Percentiles rank a stretch among this genome's conserved stretches.
These are phyloP conservation scores for Scedosporium minutisporum DNA, from an alignment of 2,329 filamentous ascomycete genomes.

Conservation along the genomic window DNA sequence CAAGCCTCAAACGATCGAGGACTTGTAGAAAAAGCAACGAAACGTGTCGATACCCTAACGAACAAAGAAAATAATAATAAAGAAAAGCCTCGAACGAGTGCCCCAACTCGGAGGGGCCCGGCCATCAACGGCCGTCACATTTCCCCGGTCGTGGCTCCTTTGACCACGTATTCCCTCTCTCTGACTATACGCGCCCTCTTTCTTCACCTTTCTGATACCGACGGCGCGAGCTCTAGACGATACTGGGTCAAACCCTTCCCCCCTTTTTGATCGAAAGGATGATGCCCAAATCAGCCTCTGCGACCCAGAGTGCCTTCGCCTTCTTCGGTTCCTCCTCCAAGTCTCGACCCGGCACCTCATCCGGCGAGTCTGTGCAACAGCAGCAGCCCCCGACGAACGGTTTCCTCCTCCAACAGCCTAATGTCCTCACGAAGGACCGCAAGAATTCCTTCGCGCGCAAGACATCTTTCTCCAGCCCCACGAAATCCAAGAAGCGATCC, in stretches of 20 bases:
- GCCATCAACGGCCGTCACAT: not conserved
- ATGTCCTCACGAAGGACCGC: slow-evolving; percentile 31
- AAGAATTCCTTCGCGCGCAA: slow-evolving; percentile 45
- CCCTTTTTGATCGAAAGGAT: slow-evolving; percentile 1
- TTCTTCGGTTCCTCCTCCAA: slow-evolving; percentile 7
- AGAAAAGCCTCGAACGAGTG: not conserved
- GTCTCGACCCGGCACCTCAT: slow-evolving; percentile 5
- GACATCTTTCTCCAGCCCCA: slow-evolving; percentile 36
- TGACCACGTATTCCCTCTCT: not conserved
- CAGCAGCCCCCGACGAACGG: not conserved
- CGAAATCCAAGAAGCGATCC: slow-evolving; percentile 25
- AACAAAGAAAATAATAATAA: not conserved
- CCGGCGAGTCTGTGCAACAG: slow-evolving; percentile 4
- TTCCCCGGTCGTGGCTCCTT: not conserved
- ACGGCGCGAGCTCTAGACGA: not conserved
- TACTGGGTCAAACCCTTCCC: not conserved
- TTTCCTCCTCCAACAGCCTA: not conserved
- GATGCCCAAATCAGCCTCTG: slow-evolving; percentile 14
- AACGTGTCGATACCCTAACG: not conserved
- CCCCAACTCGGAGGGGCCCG: not conserved
- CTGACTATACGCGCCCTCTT: too few relatives aligned
- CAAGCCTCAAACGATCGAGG: not conserved
- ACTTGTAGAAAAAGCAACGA: not conserved
- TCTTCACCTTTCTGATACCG: not conserved
- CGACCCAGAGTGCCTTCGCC: slow-evolving; percentile 28